Evolutionary conservation across 352 stramenopile genomes (phyloP).

Genomic region (Pythium rishiriense): DNA sequence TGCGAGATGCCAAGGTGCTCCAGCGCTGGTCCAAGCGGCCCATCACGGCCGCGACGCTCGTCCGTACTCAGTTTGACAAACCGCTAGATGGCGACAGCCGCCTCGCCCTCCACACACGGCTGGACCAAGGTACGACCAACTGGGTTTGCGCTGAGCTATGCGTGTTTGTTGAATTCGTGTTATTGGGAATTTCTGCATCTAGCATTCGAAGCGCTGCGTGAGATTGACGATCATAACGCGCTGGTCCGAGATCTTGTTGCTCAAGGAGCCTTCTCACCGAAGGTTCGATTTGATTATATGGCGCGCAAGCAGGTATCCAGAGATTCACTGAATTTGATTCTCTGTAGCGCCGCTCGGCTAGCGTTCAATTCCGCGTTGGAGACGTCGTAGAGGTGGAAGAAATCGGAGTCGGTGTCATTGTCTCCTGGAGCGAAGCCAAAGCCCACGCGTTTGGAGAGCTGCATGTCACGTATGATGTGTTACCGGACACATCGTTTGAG

Average conservation of each 20-base stretch:
- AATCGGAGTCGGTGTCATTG: slow-evolving; percentile 58
- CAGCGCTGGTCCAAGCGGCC: slow-evolving; percentile 30
- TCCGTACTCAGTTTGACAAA: slow-evolving; percentile 52
- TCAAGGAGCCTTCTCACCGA: slow-evolving; percentile 47
- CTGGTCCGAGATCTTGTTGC: slow-evolving; percentile 48
- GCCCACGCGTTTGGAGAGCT: slow-evolving; percentile 38
- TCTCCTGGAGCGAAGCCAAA: slow-evolving; percentile 48
- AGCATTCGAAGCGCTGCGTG: slow-evolving; percentile 55
- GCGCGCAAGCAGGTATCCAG: too few relatives aligned
- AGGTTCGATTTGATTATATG: slow-evolving; percentile 36
- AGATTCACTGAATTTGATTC: not conserved
- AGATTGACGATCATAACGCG: slow-evolving; percentile 74
- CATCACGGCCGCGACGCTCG: slow-evolving; percentile 39
- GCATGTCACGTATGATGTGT: slow-evolving; percentile 66
- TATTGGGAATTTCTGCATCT: not conserved
- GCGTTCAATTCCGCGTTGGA: slow-evolving; percentile 58
- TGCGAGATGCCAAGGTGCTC: slow-evolving; percentile 51
- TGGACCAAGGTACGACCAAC: slow-evolving; percentile 46
- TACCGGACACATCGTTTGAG: slow-evolving; percentile 55
- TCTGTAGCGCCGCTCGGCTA: slow-evolving; percentile 47
- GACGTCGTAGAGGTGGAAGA: slow-evolving; percentile 68
- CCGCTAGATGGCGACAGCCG: slow-evolving; percentile 35
- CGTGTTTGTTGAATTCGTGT: not conserved
- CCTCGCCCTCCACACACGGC: slow-evolving; percentile 35
- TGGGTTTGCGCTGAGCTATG: not conserved